A percentile compares a stretch with the other conserved stretches of the same genome.
Conservation (phyloP, 257 asterid species). For the Linderniella brevidens region DNA sequence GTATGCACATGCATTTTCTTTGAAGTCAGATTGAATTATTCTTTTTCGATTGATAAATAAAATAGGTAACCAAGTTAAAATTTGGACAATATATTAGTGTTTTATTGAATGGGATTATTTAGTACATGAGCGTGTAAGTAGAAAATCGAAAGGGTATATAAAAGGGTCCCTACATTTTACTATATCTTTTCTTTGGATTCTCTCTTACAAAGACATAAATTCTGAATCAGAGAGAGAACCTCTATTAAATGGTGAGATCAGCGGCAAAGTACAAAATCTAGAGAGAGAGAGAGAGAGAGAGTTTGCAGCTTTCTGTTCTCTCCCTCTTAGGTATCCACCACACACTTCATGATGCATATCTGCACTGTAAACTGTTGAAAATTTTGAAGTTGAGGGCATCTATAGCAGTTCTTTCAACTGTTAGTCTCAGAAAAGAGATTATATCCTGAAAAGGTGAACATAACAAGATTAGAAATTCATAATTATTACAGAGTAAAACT, state of each 20-base stretch:
- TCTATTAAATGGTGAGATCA: slow-evolving; percentile 19
- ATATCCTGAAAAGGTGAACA: no score
- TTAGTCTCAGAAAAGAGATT: no score
- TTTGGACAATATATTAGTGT: not conserved
- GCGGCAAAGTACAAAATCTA: slow-evolving; percentile 19
- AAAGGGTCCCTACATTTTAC: slow-evolving; percentile 7
- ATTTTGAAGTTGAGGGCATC: no score
- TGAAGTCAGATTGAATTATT: not conserved
- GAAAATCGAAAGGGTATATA: slow-evolving; percentile 1
- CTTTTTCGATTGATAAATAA: not conserved
- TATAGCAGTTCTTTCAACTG: no score
- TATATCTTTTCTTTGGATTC: slow-evolving; percentile 16
- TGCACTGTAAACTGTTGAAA: no score
- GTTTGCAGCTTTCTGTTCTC: no score
- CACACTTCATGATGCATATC: no score
- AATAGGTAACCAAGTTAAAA: not conserved
- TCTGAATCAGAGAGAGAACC: slow-evolving; percentile 34
- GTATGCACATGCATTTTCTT: slow-evolving; percentile 13
- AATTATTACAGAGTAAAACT: no score
- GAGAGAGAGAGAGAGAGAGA: slow-evolving; percentile 30
- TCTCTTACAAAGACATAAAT: slow-evolving; percentile 34
- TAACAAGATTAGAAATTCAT: no score
- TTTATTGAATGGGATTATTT: slow-evolving; percentile 7
- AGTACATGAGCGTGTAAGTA: slow-evolving; percentile 6
- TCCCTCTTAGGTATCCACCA: no score